Evolutionary conservation across 192 early-diverging fungal genomes (phyloP), one percentile per base, ranked within the genome.

Genomic region (Coemansia sp.): DNA sequence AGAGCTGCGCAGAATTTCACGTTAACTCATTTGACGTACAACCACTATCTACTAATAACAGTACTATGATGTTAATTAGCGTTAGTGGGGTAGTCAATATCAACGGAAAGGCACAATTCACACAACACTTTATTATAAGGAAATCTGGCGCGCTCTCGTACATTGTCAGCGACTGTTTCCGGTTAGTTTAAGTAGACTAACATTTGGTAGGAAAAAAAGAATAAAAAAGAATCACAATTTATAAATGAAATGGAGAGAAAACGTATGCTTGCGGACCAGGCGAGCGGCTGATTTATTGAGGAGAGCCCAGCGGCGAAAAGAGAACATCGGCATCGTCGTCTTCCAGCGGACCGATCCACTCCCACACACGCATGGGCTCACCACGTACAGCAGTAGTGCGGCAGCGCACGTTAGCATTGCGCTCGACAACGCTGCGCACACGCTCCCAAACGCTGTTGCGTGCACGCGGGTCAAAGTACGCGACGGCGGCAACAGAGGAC

Each of bases 301-400:
- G 56, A 31, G 52, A 75, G 4, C 23, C 59, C 28, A 69, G 54
- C 3, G 73, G 67, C 28, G 65, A 54, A 23, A 65, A 60, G 49
- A 62, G 16, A 6, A 56, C 52, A 34, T 38, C 59, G 19, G 38
- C 64, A 9, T 69, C 74, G 12, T 65, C 68, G 7, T 78, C 67
- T 10, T 75, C 78, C 49, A 81, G 52, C 5, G 79, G 73, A 4
- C 85, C 87, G 9, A 86, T 81, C 87, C 87, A 88, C 52, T 88
- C 85, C 87, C 87, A 88, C 30, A 81, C 83, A 22, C 85, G 81
- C 67, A 85, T 82, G 7, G 82, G 81, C 64, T 88, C 87, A 5
- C 87, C 87, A 1, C 78, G 67, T 7, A 86, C 80, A 2, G 84
- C 84, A 16, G 83, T 83, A 8, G 82, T 79, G 8, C 85, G 65